Base-by-base conservation (phyloP, 108 stramenopile genomes). In the Licmophora abbreviata region DNA sequence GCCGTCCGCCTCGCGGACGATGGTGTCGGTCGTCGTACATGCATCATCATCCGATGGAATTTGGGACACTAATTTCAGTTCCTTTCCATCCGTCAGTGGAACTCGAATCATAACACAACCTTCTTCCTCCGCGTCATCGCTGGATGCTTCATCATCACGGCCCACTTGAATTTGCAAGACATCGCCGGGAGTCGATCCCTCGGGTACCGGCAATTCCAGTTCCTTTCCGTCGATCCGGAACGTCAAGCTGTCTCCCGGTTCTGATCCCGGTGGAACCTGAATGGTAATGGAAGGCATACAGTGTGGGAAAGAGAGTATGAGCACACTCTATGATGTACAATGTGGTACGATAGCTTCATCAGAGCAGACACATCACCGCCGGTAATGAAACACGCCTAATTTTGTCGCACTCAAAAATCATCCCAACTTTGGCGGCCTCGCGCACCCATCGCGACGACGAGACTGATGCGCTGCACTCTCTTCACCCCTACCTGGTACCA, bases 171-270 rank as follows among this genome's bases (percentile, higher is more conserved):
- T 66, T 44, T 62, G 31, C 62, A 88, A 59, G 8, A 84, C 70
- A 57, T 88, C 80, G 22, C 82, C 80, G 21, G 66, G 35, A 17
- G 46, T 6, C 3, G 77, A 63, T 28, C 69, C 77, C 3, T 18
- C 10, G 7, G 86, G 86, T 15, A 88, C 49, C 9, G 56, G 28
- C 10, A 82, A 41, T 26, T 83, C 82, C 46, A 88, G 43, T 45
- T 57, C 51, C 23, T 56, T 47, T 7, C 75, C 77, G 31, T 65
- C 31, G 26, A 73, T 67, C 26, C 63, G 31, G 45, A 88, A 82
- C 23, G 69, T 66, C 18, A 88, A 37, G 0, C 63, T 62, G 50
- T 88, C 86, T 3, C 86, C 86, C 11, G 63, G 49, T 48, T 67
- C 76, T 2, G 75, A 74, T 43, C 35, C 66, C 4, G 68, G 63